Conservation (phyloP, 257 asterid genomes). For the Plectranthus barbatus region DNA sequence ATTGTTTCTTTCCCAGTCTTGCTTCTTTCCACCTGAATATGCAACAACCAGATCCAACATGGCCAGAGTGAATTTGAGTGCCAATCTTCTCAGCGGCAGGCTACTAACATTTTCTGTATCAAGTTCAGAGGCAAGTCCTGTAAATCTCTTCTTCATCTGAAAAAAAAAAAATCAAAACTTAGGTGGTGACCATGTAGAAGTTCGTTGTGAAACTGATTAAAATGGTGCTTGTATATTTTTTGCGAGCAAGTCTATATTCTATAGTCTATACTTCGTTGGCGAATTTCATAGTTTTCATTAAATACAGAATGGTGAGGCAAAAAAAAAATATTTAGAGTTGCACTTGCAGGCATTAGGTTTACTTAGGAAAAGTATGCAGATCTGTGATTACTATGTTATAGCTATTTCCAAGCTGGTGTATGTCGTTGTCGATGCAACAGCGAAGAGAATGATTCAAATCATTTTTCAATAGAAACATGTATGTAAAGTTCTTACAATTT, state of each 20-base stretch:
- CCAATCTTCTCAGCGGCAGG: not conserved
- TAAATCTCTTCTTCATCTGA: slow-evolving; percentile 3
- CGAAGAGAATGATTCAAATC: too few relatives aligned
- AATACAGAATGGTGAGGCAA: too few relatives aligned
- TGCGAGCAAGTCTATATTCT: not conserved
- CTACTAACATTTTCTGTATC: not conserved
- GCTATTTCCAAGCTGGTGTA: too few relatives aligned
- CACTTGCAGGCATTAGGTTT: too few relatives aligned
- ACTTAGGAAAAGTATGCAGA: too few relatives aligned
- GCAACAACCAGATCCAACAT: slow-evolving; percentile 12
- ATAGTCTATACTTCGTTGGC: not conserved
- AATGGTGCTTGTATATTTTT: not conserved
- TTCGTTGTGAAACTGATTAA: not conserved
- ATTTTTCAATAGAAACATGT: too few relatives aligned
- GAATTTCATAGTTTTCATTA: too few relatives aligned
- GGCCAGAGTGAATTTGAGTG: not conserved
- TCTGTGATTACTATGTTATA: too few relatives aligned
- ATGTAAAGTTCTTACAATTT: too few relatives aligned
- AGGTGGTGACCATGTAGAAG: not conserved
- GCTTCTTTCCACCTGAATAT: slow-evolving; percentile 21
- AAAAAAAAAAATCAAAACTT: not conserved
- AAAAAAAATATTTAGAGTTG: too few relatives aligned
- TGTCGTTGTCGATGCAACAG: too few relatives aligned
- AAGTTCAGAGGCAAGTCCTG: not conserved
- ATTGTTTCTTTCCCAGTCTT: slow-evolving; percentile 32